These are phyloP conservation scores for Sphagnurus paluster DNA, from an alignment of 1,284 basidiomycete species.

Conservation along the genomic window DNA sequence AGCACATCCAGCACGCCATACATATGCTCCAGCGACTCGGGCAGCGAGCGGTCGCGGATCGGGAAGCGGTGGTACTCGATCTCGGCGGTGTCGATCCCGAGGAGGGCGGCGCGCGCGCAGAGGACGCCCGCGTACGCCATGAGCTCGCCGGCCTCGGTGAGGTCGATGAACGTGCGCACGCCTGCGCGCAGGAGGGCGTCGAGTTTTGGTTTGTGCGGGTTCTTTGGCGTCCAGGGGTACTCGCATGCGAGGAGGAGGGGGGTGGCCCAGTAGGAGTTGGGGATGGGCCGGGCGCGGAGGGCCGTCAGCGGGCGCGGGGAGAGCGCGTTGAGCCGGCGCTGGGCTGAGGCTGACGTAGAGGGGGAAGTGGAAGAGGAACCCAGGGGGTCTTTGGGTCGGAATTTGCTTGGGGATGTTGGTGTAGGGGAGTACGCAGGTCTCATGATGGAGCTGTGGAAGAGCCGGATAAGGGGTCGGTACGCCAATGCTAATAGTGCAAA, in stretches of 20 bases:
- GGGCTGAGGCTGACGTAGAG: constrained; percentile 12
- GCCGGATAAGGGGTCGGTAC: no score
- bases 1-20: constrained; percentile 56
- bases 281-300: constrained; percentile 56
- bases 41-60: constrained; percentile 67
- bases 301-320: constrained; percentile 27
- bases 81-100: constrained; percentile 50
- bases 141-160: constrained; percentile 73
- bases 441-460: no score
- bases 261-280: constrained; percentile 81
- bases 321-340: constrained; percentile 18
- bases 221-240: constrained; percentile 69
- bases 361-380: no score
- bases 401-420: background rate
- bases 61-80: constrained; percentile 76
- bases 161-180: constrained; percentile 76
- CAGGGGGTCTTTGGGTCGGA: no score
- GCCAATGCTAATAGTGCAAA: no score
- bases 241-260: constrained; percentile 71
- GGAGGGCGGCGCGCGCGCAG: constrained; percentile 46
- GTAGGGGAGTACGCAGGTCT: no score
- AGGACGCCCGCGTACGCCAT: constrained; percentile 62
- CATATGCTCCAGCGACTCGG: constrained; percentile 55
- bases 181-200: constrained; percentile 68
- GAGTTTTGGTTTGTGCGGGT: constrained; percentile 58